Evolutionary conservation across 1,139 yeast genomes (phyloP).

Genomic region (Yamadazyma friedrichii): DNA sequence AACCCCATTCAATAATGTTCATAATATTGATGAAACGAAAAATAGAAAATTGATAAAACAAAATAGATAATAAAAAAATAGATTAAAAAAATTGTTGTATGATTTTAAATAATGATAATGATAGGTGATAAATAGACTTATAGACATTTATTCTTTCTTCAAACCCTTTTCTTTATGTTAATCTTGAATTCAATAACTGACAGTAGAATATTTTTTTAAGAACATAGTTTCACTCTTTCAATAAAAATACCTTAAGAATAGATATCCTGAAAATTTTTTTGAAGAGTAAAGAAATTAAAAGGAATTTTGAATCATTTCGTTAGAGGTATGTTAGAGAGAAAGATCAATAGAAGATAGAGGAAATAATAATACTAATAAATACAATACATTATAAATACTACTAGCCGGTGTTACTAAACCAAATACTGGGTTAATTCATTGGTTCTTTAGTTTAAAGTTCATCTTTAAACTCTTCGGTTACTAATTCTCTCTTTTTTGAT

Average conservation of each 20-base stretch:
- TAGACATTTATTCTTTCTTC: constrained; percentile 4
- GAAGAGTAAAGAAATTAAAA: too few relatives aligned
- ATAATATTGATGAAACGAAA: too few relatives aligned
- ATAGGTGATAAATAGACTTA: constrained; percentile 7
- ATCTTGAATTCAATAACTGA: not conserved
- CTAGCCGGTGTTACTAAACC: too few relatives aligned
- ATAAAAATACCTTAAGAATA: too few relatives aligned
- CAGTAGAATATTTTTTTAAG: too few relatives aligned
- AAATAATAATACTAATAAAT: not conserved
- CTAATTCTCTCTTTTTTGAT: constrained; percentile 13
- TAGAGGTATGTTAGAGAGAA: too few relatives aligned
- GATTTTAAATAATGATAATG: constrained; percentile 10
- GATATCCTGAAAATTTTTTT: too few relatives aligned
- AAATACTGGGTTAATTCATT: too few relatives aligned
- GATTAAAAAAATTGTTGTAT: not conserved
- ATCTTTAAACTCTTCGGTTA: constrained; percentile 15
- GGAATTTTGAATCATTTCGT: too few relatives aligned
- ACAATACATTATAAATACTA: too few relatives aligned
- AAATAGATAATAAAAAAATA: not conserved
- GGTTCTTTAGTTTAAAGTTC: constrained; percentile 15
- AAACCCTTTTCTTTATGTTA: not conserved
- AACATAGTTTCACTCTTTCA: too few relatives aligned
- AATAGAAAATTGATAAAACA: not conserved
- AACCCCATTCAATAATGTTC: not conserved
- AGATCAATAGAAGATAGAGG: too few relatives aligned